A percentile compares a stretch with the other conserved stretches of the same genome.
phyloP scores from a whole-genome alignment of 2,329 filamentous ascomycete species.

The Myriangium duriaei region DNA sequence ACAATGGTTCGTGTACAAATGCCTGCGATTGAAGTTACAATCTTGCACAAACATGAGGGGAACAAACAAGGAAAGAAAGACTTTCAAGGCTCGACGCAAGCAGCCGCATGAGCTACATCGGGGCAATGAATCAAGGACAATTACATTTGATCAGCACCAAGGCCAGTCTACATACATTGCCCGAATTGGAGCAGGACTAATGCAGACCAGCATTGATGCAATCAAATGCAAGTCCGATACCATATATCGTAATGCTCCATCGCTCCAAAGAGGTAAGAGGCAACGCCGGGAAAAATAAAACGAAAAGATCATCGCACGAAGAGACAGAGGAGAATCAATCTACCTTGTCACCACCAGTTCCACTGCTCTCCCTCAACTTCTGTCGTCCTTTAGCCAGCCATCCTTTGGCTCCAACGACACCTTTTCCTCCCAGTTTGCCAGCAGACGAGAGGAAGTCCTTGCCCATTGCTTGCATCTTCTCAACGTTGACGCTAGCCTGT shows the following conservation, averaged over 20 bases:
- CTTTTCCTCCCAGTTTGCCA: constrained; percentile 55
- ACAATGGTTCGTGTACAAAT: too few relatives aligned
- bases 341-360: constrained; percentile 66
- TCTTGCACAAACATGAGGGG: too few relatives aligned
- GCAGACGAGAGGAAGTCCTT: constrained; percentile 82
- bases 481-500: constrained; percentile 14
- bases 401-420: constrained; percentile 74
- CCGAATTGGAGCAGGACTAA: constrained; percentile 8
- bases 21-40: too few relatives aligned
- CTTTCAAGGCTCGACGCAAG: too few relatives aligned
- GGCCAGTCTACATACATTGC: constrained; percentile 10
- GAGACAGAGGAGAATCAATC: constrained; percentile 42
- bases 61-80: too few relatives aligned
- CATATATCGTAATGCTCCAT: not conserved
- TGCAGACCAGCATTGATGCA: constrained; percentile 10
- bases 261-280: not conserved
- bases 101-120: too few relatives aligned
- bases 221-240: constrained; percentile 8
- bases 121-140: constrained; percentile 4
- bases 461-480: constrained; percentile 59
- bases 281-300: not conserved
- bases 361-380: constrained; percentile 56
- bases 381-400: constrained; percentile 82
- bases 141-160: constrained; percentile 10
- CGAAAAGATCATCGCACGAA: constrained; percentile 8